These are phyloP conservation scores for Trichoderma polysporum DNA, from an alignment of 2,329 filamentous ascomycete genomes.

Conservation along the genomic window DNA sequence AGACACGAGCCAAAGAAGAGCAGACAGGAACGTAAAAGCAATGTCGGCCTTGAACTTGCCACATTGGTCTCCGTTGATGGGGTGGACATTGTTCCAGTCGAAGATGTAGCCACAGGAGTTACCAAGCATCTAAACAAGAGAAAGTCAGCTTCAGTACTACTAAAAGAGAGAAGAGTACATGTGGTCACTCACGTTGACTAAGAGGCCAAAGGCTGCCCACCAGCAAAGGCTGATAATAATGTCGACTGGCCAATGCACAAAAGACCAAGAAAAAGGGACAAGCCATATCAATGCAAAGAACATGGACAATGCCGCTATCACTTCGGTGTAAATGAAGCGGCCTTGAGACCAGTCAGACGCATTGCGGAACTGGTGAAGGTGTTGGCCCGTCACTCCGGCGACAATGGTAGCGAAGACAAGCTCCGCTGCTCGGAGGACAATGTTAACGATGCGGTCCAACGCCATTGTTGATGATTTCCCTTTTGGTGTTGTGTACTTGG, in stretches of 20 bases:
- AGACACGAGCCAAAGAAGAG: slow-evolving; percentile 68
- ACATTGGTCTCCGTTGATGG: slow-evolving; percentile 53
- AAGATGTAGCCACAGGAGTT: slow-evolving; percentile 57
- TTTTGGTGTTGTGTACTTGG: not conserved
- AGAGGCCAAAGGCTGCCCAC: slow-evolving; percentile 68
- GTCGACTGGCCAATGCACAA: slow-evolving; percentile 71
- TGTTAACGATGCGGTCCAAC: slow-evolving; percentile 41
- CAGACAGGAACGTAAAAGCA: slow-evolving; percentile 70
- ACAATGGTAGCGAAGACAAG: slow-evolving; percentile 72
- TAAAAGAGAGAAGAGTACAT: not conserved
- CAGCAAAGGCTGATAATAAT: slow-evolving; percentile 66
- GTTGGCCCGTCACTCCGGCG: slow-evolving; percentile 66
- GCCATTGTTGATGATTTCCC: slow-evolving; percentile 32
- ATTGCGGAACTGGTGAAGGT: slow-evolving; percentile 53
- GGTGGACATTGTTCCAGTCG: slow-evolving; percentile 56
- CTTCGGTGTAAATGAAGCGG: slow-evolving; percentile 73
- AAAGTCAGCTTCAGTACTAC: not conserved
- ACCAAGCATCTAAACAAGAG: slow-evolving; percentile 39
- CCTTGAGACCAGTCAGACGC: slow-evolving; percentile 53
- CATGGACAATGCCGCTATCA: slow-evolving; percentile 67
- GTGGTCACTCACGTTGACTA: slow-evolving; percentile 56
- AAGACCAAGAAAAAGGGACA: slow-evolving; percentile 65
- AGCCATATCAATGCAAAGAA: slow-evolving; percentile 70
- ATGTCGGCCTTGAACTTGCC: slow-evolving; percentile 68
- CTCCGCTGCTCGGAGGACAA: slow-evolving; percentile 46